Evolutionary conservation across 2,329 filamentous ascomycete species (phyloP).

Genomic region (Aspergillaceae sp.): DNA sequence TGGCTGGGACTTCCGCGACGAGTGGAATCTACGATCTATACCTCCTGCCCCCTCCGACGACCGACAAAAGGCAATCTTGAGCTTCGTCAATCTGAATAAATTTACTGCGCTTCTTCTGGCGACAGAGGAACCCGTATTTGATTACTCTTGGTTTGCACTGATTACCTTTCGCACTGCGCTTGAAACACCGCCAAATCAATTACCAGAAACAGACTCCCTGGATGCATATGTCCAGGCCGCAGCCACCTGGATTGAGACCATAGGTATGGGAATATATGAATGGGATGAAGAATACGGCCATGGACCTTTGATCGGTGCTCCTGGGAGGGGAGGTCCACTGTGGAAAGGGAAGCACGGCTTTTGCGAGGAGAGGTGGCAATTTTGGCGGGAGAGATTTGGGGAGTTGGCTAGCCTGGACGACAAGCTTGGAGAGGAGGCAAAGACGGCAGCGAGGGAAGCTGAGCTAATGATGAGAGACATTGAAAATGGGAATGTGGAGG

Average conservation of each 20-base stretch:
- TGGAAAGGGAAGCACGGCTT: slow-evolving; percentile 9
- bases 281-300: slow-evolving; percentile 6
- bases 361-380: slow-evolving; percentile 5
- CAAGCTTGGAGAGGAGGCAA: neutral
- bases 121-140: slow-evolving; percentile 6
- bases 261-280: slow-evolving; percentile 6
- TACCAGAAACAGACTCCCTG: neutral
- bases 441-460: slow-evolving; percentile 2
- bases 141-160: slow-evolving; percentile 5
- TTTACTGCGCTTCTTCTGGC: slow-evolving; percentile 6
- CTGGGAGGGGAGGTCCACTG: slow-evolving; percentile 6
- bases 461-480: slow-evolving; percentile 8
- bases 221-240: slow-evolving; percentile 7
- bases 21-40: slow-evolving; percentile 5
- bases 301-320: neutral
- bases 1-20: slow-evolving; percentile 5
- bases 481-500: slow-evolving; percentile 4
- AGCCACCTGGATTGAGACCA: slow-evolving; percentile 7
- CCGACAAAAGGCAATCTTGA: neutral
- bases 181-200: slow-evolving; percentile 2
- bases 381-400: slow-evolving; percentile 8
- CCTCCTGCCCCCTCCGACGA: neutral
- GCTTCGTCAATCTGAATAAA: slow-evolving; percentile 1
- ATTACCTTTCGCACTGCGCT: slow-evolving; percentile 4
- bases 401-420: slow-evolving; percentile 1